phyloP scores from a whole-genome alignment of 1,284 basidiomycete species.

The Sanghuangporus weigelae region DNA sequence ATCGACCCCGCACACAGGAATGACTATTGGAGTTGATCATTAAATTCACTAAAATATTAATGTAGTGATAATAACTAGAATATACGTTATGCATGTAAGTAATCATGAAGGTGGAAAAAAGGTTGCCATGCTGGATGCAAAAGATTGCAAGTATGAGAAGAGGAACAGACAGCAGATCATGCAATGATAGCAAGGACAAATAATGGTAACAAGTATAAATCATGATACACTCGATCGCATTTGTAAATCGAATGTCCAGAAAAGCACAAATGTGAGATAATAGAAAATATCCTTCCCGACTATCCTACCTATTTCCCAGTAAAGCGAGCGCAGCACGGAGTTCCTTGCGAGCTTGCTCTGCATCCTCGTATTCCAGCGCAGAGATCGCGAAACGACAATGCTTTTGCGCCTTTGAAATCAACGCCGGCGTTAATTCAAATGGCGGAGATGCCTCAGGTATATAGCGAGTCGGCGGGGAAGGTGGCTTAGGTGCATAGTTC shows the following conservation, averaged over 20 bases:
- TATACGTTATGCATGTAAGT: too few species aligned
- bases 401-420: constrained; percentile 76
- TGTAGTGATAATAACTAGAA: too few species aligned
- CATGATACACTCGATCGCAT: neutral
- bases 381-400: constrained; percentile 90
- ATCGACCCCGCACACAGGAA: too few species aligned
- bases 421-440: constrained; percentile 53
- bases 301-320: constrained; percentile 41
- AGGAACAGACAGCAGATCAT: neutral
- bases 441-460: constrained; percentile 11
- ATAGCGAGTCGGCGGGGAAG: constrained; percentile 12
- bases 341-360: constrained; percentile 77
- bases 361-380: constrained; percentile 89
- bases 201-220: neutral
- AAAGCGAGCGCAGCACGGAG: constrained; percentile 67
- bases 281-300: neutral
- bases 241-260: neutral
- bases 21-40: too few species aligned
- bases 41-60: too few species aligned
- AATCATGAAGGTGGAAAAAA: too few species aligned
- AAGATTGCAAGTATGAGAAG: neutral
- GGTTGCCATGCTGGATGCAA: too few species aligned
- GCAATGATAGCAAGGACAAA: neutral
- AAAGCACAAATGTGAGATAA: neutral
- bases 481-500: neutral